Percentiles rank a stretch among this genome's conserved stretches.
Evolutionary conservation across 2,329 filamentous ascomycete species (phyloP).

Genomic region (Ophiostoma himal-ulmi): DNA sequence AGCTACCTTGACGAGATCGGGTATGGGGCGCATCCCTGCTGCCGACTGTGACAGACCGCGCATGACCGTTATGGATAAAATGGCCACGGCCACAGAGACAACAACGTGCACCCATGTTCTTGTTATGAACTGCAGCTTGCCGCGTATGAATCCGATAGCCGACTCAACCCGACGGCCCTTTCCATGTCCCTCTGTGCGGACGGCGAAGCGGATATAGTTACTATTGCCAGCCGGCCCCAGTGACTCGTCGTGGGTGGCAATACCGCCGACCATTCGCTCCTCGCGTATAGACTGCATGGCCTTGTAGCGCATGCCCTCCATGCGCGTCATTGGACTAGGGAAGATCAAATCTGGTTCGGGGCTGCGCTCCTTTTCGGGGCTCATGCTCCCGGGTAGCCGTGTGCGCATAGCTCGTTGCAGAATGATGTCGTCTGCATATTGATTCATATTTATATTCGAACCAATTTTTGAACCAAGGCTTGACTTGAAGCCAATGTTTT

Average conservation of each 20-base stretch:
- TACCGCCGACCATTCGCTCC: slow-evolving; percentile 21
- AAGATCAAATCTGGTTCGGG: slow-evolving; percentile 42
- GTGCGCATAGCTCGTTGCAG: slow-evolving; percentile 50
- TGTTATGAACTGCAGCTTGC: slow-evolving; percentile 55
- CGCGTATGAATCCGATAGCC: slow-evolving; percentile 57
- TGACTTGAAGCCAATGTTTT: not conserved
- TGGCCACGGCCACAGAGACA: slow-evolving; percentile 52
- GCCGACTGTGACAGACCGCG: slow-evolving; percentile 65
- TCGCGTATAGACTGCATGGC: slow-evolving; percentile 24
- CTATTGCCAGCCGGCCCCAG: slow-evolving; percentile 27
- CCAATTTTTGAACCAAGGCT: too few species aligned
- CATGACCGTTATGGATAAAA: slow-evolving; percentile 61
- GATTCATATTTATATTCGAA: not conserved
- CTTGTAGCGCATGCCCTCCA: slow-evolving; percentile 14
- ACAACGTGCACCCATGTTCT: slow-evolving; percentile 64
- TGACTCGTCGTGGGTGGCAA: not conserved
- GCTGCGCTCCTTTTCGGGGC: slow-evolving; percentile 49
- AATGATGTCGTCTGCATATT: slow-evolving; percentile 33
- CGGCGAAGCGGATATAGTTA: slow-evolving; percentile 73
- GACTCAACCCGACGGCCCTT: slow-evolving; percentile 78
- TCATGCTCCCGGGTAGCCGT: slow-evolving; percentile 50
- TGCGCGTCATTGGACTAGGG: slow-evolving; percentile 23
- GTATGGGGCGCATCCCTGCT: slow-evolving; percentile 55
- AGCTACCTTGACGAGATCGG: slow-evolving; percentile 85
- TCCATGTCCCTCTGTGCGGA: slow-evolving; percentile 83